These are phyloP conservation scores for Microcos paniculata DNA, from an alignment of 345 rosid genomes.

Conservation along the genomic window DNA sequence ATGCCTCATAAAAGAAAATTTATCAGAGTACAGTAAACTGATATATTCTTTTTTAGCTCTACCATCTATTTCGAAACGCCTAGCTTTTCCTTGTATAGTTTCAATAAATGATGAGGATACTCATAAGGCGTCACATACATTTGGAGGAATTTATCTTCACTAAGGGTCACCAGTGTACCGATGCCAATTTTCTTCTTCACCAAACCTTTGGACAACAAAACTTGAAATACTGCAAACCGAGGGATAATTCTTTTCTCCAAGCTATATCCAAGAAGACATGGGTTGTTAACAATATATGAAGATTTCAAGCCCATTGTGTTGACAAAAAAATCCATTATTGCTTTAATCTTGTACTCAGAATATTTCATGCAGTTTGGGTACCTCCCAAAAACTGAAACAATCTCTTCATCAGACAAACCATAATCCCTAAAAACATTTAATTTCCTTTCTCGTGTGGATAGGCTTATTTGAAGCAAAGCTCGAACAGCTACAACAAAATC, in stretches of 20 bases:
- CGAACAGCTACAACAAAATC: slow-evolving; percentile 6
- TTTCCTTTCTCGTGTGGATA: slow-evolving; percentile 3
- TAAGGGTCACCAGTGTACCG: too few species aligned
- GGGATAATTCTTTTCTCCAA: too few species aligned
- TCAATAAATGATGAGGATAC: slow-evolving; percentile 5
- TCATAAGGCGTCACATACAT: slow-evolving; percentile 12
- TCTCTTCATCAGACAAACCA: slow-evolving; percentile 23
- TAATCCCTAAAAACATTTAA: slow-evolving; percentile 1
- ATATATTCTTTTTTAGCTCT: background rate
- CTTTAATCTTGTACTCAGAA: slow-evolving; percentile 28
- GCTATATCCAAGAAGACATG: background rate
- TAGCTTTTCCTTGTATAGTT: slow-evolving; percentile 14
- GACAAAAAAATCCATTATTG: too few species aligned
- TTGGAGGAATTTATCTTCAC: slow-evolving; percentile 15
- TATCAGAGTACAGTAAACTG: too few species aligned
- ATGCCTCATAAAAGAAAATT: background rate
- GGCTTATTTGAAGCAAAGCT: background rate
- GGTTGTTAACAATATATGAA: slow-evolving; percentile 4
- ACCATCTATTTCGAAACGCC: background rate
- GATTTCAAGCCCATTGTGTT: slow-evolving; percentile 26
- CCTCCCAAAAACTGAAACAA: slow-evolving; percentile 14
- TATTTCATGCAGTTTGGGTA: slow-evolving; percentile 9
- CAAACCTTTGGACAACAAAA: slow-evolving; percentile 22
- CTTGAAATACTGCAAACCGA: slow-evolving; percentile 18
- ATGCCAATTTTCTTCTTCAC: background rate